Percentiles rank a stretch among this genome's conserved stretches.
phyloP scores from a whole-genome alignment of 208 protist genomes.

The Acanthamoeba divionensis region DNA sequence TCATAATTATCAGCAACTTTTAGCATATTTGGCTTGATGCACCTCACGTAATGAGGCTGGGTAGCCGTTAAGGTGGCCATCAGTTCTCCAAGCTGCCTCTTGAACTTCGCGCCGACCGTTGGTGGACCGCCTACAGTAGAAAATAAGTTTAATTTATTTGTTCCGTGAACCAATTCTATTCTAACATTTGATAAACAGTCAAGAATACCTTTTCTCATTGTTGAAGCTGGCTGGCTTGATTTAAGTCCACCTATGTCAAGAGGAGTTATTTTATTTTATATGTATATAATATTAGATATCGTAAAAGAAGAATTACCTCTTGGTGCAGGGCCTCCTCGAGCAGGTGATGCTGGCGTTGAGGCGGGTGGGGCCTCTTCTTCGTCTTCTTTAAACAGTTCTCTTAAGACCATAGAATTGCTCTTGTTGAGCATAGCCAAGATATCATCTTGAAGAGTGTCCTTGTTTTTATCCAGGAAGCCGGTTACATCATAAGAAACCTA shows the following conservation, averaged over 20 bases:
- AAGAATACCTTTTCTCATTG: not conserved
- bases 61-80: constrained; percentile 74
- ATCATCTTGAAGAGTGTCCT: constrained; percentile 78
- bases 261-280: too few species aligned
- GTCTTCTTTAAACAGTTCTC: not conserved
- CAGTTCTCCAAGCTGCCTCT: constrained; percentile 68
- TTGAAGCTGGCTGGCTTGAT: not conserved
- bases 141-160: too few species aligned
- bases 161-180: too few species aligned
- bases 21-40: constrained; percentile 74
- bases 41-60: constrained; percentile 75
- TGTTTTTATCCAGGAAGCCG: constrained; percentile 82
- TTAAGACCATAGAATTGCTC: not conserved
- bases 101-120: constrained; percentile 28
- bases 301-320: too few species aligned
- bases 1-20: constrained; percentile 6
- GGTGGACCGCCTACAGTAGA: not conserved
- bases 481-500: constrained; percentile 76
- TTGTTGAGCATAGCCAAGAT: not conserved
- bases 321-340: too few species aligned
- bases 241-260: too few species aligned
- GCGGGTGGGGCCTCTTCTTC: not conserved
- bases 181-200: too few species aligned
- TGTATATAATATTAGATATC: too few species aligned
- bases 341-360: too few species aligned